Conservation (phyloP, 306 rosid genomes). For the Begonia masoniana region DNA sequence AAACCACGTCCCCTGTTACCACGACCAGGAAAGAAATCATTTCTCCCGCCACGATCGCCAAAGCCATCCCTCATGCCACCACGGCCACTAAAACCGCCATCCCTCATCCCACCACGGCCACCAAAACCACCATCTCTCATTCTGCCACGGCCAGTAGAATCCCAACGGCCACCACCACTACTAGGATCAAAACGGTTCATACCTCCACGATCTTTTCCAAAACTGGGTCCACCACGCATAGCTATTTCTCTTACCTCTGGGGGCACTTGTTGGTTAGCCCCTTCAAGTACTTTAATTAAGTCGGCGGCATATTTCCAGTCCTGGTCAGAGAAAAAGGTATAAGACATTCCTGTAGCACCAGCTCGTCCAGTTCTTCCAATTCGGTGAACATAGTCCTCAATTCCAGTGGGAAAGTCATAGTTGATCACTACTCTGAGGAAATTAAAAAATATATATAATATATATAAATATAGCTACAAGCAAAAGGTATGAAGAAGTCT, state of each 20-base stretch:
- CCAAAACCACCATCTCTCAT: conserved; percentile 60
- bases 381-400: conserved; percentile 96
- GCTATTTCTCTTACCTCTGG: conserved; percentile 80
- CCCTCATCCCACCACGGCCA: conserved; percentile 39
- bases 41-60: conserved; percentile 53
- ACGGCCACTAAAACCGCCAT: conserved; percentile 32
- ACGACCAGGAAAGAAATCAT: conserved; percentile 64
- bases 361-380: conserved; percentile 99
- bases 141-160: conserved; percentile 49
- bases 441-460: too few species aligned
- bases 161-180: conserved; percentile 29
- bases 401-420: conserved; percentile 93
- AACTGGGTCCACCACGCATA: conserved; percentile 63
- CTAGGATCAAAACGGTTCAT: conserved; percentile 47
- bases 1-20: conserved; percentile 76
- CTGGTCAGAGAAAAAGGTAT: conserved; percentile 94
- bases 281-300: conserved; percentile 87
- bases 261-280: conserved; percentile 92
- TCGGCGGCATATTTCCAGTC: conserved; percentile 94
- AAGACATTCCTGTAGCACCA: conserved; percentile 87
- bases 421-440: conserved; percentile 74
- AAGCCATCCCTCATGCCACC: conserved; percentile 49
- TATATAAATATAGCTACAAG: too few species aligned
- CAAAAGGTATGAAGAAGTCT: too few species aligned
- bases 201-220: conserved; percentile 62